These are phyloP conservation scores for Gnaphalium uliginosum DNA, from an alignment of 129 eudicot species.

Conservation along the genomic window DNA sequence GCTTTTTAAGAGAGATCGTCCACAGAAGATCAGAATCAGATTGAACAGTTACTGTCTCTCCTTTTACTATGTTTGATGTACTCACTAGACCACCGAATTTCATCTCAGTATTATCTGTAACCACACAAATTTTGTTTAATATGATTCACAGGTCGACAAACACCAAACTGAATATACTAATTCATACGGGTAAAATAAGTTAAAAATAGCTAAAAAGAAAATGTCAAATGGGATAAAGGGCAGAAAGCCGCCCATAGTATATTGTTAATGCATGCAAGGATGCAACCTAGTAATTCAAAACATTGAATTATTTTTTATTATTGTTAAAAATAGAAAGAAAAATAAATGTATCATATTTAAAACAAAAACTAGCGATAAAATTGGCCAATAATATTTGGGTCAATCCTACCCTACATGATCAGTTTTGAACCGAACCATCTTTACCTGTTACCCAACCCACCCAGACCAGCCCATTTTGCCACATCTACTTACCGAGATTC, in stretches of 20 bases:
- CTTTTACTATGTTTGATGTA: slow-evolving; percentile 75
- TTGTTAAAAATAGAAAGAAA: not conserved
- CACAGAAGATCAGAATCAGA: slow-evolving; percentile 86
- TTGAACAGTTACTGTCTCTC: slow-evolving; percentile 53
- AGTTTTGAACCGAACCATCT: not conserved
- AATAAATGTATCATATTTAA: not conserved
- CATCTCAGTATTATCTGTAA: slow-evolving; percentile 77
- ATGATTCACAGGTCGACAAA: not conserved
- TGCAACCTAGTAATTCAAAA: not conserved
- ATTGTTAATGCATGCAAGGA: not conserved
- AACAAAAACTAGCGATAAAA: not conserved
- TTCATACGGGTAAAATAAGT: no score
- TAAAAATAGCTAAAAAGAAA: not conserved
- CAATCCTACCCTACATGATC: not conserved
- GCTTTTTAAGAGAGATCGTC: slow-evolving; percentile 78
- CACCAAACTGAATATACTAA: not conserved
- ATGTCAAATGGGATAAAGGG: not conserved
- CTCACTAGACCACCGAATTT: slow-evolving; percentile 89
- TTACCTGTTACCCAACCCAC: slow-evolving; percentile 5
- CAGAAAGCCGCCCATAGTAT: not conserved
- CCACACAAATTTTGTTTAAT: not conserved
- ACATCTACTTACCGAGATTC: slow-evolving; percentile 69
- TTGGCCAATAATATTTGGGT: no score
- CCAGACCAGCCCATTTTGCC: not conserved
- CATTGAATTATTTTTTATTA: no score